Percentiles rank a stretch among this genome's conserved stretches.
phyloP scores from a whole-genome alignment of 2,329 filamentous ascomycete species.

The Ophiostoma ips region DNA sequence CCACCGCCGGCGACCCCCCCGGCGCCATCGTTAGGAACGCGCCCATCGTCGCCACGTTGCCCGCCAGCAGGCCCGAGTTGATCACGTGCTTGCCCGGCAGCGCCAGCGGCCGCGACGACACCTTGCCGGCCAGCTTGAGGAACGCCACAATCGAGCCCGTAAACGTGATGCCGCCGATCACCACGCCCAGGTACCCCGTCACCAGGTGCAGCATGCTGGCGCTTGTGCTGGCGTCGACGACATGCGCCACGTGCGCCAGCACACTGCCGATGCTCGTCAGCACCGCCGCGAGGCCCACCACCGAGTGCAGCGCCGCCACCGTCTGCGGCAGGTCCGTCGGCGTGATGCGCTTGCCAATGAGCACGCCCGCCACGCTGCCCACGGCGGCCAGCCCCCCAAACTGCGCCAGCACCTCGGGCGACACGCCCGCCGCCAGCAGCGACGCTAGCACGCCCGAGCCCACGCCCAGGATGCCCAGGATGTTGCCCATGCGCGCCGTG shows the following conservation, averaged over 20 bases:
- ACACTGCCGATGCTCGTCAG: slow-evolving; percentile 81
- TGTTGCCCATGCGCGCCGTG: slow-evolving; percentile 73
- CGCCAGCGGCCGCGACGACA: slow-evolving; percentile 62
- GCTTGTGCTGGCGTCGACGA: too few species aligned
- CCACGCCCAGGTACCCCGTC: slow-evolving; percentile 70
- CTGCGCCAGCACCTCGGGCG: slow-evolving; percentile 63
- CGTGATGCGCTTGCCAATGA: slow-evolving; percentile 77
- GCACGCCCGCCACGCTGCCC: slow-evolving; percentile 51
- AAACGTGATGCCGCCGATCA: slow-evolving; percentile 83
- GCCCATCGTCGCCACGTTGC: slow-evolving; percentile 72
- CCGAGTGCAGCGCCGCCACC: slow-evolving; percentile 76
- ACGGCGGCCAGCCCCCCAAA: slow-evolving; percentile 63
- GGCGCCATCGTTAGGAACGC: slow-evolving; percentile 72
- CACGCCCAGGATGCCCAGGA: slow-evolving; percentile 77
- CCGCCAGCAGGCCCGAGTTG: slow-evolving; percentile 60
- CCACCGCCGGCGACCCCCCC: slow-evolving; percentile 62
- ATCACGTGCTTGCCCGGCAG: slow-evolving; percentile 63
- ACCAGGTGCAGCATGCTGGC: slow-evolving; percentile 70
- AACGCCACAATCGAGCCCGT: slow-evolving; percentile 85
- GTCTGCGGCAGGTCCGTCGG: slow-evolving; percentile 81
- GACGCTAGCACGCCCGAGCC: slow-evolving; percentile 72
- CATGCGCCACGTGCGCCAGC: slow-evolving; percentile 53
- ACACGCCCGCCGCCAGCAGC: slow-evolving; percentile 66
- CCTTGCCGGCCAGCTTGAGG: slow-evolving; percentile 68
- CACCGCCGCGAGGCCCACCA: slow-evolving; percentile 79